phyloP scores from a whole-genome alignment of 2,329 filamentous ascomycete species.

The Aurifilum marmelostoma region DNA sequence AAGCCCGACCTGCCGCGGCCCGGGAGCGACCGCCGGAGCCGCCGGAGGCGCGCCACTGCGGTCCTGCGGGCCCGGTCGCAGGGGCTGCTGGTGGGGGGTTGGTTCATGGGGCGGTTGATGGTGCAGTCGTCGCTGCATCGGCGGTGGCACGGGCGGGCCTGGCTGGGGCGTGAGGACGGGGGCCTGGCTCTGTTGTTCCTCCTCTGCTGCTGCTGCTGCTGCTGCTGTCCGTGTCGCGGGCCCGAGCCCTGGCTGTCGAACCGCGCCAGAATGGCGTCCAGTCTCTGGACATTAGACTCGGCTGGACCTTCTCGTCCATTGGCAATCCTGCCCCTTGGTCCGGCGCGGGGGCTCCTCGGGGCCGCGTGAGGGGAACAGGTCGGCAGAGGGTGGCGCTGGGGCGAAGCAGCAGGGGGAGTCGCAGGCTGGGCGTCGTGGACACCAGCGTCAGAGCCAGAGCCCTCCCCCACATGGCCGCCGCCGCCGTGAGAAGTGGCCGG shows the following conservation, averaged over 20 bases:
- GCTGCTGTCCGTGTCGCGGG: neutral
- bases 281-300: neutral
- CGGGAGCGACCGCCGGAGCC: neutral
- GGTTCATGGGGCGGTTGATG: too few species aligned
- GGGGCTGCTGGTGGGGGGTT: neutral
- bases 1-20: constrained; percentile 1
- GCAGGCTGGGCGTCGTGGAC: neutral
- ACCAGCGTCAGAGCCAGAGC: too few species aligned
- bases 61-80: neutral
- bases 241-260: too few species aligned
- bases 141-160: too few species aligned
- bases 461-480: neutral
- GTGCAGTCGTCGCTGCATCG: too few species aligned
- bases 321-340: too few species aligned
- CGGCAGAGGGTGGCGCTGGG: neutral
- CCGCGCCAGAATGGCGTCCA: neutral
- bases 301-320: too few species aligned
- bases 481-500: neutral
- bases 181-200: neutral
- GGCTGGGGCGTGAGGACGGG: too few species aligned
- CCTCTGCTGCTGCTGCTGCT: neutral
- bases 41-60: too few species aligned
- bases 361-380: too few species aligned
- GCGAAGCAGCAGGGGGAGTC: neutral
- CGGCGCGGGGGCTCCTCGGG: too few species aligned